A percentile compares a stretch with the other conserved stretches of the same genome.
Conservation (phyloP, 1,284 basidiomycete genomes). For the Golubevia pallescens region DNA sequence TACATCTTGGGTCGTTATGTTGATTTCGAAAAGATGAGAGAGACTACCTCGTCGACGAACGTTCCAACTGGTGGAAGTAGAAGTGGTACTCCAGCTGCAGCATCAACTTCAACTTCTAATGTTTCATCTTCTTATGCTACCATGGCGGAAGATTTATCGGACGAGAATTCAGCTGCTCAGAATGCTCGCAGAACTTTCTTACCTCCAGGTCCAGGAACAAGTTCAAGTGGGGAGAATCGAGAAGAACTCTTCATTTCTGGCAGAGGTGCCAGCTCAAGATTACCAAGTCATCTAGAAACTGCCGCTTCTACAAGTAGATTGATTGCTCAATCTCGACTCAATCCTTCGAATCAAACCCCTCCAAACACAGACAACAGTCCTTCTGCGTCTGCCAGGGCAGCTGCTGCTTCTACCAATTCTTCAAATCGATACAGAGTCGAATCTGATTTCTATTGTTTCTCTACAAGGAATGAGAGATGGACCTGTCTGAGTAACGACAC, state of each 20-base stretch:
- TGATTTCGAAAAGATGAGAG: constrained; percentile 14
- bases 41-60: constrained; percentile 10
- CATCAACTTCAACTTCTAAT: neutral
- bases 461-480: constrained; percentile 46
- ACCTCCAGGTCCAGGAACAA: neutral
- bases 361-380: no score
- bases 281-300: no score
- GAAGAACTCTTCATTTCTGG: neutral
- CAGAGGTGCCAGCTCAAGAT: no score
- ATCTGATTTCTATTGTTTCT: constrained; percentile 51
- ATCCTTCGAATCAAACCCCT: no score
- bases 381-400: neutral
- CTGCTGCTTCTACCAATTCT: neutral
- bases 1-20: constrained; percentile 50
- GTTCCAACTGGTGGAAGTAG: constrained; percentile 17
- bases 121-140: neutral
- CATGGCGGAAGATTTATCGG: no score
- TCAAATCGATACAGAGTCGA: constrained; percentile 18
- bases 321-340: no score
- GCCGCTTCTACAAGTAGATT: no score
- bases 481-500: constrained; percentile 40
- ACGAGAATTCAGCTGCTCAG: neutral
- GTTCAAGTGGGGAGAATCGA: neutral
- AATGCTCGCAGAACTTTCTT: neutral
- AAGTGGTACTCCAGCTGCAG: constrained; percentile 11